Evolutionary conservation across 305 asterid species (phyloP).

Genomic region (Rubia tinctorum): DNA sequence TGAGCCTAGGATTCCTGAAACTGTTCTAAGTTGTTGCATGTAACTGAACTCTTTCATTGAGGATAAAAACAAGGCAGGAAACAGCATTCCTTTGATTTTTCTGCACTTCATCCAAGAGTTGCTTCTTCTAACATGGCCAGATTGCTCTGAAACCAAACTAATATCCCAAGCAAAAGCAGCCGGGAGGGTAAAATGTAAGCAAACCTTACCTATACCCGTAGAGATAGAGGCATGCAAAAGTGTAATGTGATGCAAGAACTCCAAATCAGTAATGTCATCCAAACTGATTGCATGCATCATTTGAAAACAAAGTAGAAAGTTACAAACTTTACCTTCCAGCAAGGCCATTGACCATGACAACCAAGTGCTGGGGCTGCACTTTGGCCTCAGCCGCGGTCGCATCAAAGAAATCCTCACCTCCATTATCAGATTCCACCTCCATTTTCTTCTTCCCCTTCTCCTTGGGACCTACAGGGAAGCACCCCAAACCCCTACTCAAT

Average conservation of each 20-base stretch:
- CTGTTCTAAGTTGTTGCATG: background rate
- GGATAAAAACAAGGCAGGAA: background rate
- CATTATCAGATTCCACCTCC: constrained; percentile 52
- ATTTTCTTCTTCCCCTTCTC: constrained; percentile 41
- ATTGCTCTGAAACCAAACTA: background rate
- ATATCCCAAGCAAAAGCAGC: too few relatives aligned
- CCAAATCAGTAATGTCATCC: background rate
- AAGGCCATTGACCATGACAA: constrained; percentile 48
- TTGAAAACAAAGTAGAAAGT: background rate
- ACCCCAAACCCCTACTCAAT: constrained; percentile 41
- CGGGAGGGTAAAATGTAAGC: background rate
- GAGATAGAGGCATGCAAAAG: background rate
- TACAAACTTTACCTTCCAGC: constrained; percentile 53
- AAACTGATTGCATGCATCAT: background rate
- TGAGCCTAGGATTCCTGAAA: background rate
- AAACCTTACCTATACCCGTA: background rate
- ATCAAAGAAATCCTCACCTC: constrained; percentile 72
- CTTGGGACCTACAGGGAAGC: constrained; percentile 43
- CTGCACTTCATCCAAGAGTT: background rate
- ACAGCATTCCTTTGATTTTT: background rate
- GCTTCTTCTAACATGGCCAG: background rate
- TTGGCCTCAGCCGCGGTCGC: constrained; percentile 48
- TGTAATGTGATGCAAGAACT: background rate
- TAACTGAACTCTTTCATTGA: background rate
- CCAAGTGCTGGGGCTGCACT: constrained; percentile 63